These are phyloP conservation scores for Gaeumannomyces tritici DNA, from an alignment of 2,329 filamentous ascomycete species.

Conservation along the genomic window DNA sequence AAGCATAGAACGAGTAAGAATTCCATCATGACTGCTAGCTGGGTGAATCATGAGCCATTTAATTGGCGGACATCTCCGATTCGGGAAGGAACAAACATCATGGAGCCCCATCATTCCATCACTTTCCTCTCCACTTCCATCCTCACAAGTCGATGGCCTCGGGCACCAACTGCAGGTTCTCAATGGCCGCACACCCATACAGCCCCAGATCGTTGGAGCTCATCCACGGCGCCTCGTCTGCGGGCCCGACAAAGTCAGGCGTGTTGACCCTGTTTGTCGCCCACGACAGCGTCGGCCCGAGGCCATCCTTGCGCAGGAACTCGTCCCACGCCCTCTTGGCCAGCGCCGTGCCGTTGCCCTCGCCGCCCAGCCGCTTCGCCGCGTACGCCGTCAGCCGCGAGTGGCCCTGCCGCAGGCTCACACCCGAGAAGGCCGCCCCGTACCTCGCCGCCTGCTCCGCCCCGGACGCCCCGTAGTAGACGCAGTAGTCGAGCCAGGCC, in stretches of 20 bases:
- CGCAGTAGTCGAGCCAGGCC: conserved; percentile 51
- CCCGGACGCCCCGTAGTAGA: conserved; percentile 40
- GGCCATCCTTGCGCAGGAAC: conserved; percentile 38
- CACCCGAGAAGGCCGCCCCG: conserved; percentile 32
- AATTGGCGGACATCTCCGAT: too few relatives aligned
- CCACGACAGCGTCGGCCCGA: conserved; percentile 26
- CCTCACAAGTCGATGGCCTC: neutral
- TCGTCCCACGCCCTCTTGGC: conserved; percentile 43
- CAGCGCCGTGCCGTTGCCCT: conserved; percentile 31
- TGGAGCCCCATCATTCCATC: too few relatives aligned
- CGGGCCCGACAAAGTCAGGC: conserved; percentile 31
- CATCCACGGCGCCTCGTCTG: conserved; percentile 48
- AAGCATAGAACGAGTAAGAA: too few relatives aligned
- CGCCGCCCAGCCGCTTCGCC: conserved; percentile 21
- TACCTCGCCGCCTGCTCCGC: conserved; percentile 44
- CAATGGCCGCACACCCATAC: conserved; percentile 48
- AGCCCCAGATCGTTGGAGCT: conserved; percentile 46
- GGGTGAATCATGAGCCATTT: too few relatives aligned
- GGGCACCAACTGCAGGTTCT: conserved; percentile 34
- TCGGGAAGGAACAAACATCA: too few relatives aligned
- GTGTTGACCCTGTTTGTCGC: conserved; percentile 27
- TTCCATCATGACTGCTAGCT: too few relatives aligned
- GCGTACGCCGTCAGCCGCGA: conserved; percentile 48
- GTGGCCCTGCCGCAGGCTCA: conserved; percentile 44
- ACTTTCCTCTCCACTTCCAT: too few relatives aligned